Base-by-base conservation (phyloP, 176 grass and related monocot genomes). In the Juncus effusus region DNA sequence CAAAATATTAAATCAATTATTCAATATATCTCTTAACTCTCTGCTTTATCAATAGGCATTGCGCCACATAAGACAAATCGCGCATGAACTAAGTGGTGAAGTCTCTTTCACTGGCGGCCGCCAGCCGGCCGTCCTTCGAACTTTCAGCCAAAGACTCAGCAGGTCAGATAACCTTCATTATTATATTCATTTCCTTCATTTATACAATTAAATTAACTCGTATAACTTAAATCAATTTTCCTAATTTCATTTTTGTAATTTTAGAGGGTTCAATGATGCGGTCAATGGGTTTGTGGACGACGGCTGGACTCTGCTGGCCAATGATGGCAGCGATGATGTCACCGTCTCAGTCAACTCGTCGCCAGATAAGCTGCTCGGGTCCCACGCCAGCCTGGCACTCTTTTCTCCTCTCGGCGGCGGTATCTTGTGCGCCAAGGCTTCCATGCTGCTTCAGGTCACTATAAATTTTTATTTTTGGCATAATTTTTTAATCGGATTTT, bases 381-480 rank as follows among this genome's bases (percentile, higher is more conserved):
- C 74, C 78, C 74, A 73, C 54, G 16, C 85, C 68, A 58, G 78
- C 62, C 77, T 93, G 40, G 54, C 69, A 19, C 69, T 72, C 15
- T 72, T 72, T 52, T 72, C 69, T 7, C 65, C 90, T 5, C 69
- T 86, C 61, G 68, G 76, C 67, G 81, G 63, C 42, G 70, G 81
- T 82, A 81, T 99, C 36, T 80, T 99, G 39, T 90, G 94, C 86
- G 94, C 85, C 1, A 99, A 84, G 75, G 89, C 89, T 36, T 99
- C 94, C 0, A 99, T 99, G 83, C 62, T 99, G 38, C 76, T 99
- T 59, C 94, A 99, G 94, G 94, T 99, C 54, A 11, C 37, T 16
- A 12, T 1, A 42, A 36, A 52, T 52, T 51, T 36, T 67, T 3
- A 40, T 59, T 37, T 56, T 9, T 52, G 52, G 16, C 53, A 5